Base-by-base conservation (phyloP, 2,329 filamentous ascomycete species). In the Gaeumannomyces sp. region DNA sequence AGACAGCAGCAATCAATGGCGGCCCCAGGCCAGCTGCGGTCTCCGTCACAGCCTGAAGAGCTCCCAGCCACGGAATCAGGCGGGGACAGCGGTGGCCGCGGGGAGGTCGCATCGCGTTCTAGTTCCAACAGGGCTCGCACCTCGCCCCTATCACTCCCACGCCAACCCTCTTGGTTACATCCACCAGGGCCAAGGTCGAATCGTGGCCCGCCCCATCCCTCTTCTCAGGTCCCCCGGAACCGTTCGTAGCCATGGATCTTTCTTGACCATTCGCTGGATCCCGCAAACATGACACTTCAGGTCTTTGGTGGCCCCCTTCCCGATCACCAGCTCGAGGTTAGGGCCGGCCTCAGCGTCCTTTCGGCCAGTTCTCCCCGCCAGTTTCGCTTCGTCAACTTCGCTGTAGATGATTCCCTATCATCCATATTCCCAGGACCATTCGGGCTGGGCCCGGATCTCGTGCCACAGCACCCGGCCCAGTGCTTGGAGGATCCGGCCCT, bases 291-390 rank as follows among this genome's bases (percentile, higher is more conserved):
- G 27, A 59, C 59, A 19, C 50, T 67, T 13, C 28, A 61, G 2
- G 63, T 63, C 31, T 35, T 65, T 7, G 33, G 65, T 27, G 66
- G 63, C n/a, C 58, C 61, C 4, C 45, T 60, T 33, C 62, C 67
- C 19, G 61, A 65, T 53, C 65, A 69, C n/a, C 65, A 66, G 59
- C 59, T 63, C 8, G 35, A 45, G 31, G 2, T 57, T 10, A 57
- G 10, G 53, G 53, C 53, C 14, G 11, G 14, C 11, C 14, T 57
- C 2, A 56, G 59, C 29, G 58, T 67, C 31, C 45, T 63, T 25
- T 10, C 53, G 16, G 22, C 31, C 10, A 2, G 22, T 28, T 10
- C 53, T 27, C 22, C 8, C 53, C 19, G 53, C 22, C 22, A 57
- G 28, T 25, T 60, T 38, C 59, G 59, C 11, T 60, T 60, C 25